Percentiles rank a stretch among this genome's conserved stretches.
Conservation (phyloP, 2,329 filamentous ascomycete species). For the Chaetoscypha palmicola region DNA sequence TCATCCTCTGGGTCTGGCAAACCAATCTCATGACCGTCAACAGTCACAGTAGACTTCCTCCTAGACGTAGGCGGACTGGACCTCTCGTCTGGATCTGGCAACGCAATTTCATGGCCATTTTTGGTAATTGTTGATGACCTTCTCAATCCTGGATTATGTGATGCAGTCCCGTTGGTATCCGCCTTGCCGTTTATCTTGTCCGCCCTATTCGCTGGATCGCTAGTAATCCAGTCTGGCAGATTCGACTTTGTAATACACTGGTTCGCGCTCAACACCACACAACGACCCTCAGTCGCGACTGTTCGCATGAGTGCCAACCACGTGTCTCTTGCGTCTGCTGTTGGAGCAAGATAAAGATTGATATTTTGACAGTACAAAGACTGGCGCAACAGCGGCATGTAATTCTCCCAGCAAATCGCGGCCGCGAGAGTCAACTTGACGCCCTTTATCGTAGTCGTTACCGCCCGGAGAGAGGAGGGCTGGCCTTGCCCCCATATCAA, state of each 20-base stretch:
- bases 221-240: slow-evolving; percentile 50
- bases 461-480: slow-evolving; percentile 68
- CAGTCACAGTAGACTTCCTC: slow-evolving; percentile 24
- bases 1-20: no score
- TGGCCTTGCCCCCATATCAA: slow-evolving; percentile 86
- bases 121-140: no score
- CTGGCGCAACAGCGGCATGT: slow-evolving; percentile 85
- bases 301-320: slow-evolving; percentile 83
- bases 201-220: slow-evolving; percentile 12
- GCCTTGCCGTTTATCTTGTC: not conserved
- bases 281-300: slow-evolving; percentile 71
- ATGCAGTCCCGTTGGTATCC: not conserved
- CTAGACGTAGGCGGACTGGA: no score
- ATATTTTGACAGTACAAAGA: slow-evolving; percentile 83
- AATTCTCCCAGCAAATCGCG: slow-evolving; percentile 96
- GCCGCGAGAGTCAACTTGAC: slow-evolving; percentile 73
- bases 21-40: slow-evolving; percentile 50
- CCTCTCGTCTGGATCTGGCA: no score
- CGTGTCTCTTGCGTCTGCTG: slow-evolving; percentile 74
- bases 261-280: slow-evolving; percentile 80
- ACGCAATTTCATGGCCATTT: no score
- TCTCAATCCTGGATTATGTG: not conserved
- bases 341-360: slow-evolving; percentile 85
- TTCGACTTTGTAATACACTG: slow-evolving; percentile 63
- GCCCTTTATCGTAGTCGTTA: slow-evolving; percentile 72